phyloP scores from a whole-genome alignment of 2,329 filamentous ascomycete species.

The Bipolaris sorokiniana region DNA sequence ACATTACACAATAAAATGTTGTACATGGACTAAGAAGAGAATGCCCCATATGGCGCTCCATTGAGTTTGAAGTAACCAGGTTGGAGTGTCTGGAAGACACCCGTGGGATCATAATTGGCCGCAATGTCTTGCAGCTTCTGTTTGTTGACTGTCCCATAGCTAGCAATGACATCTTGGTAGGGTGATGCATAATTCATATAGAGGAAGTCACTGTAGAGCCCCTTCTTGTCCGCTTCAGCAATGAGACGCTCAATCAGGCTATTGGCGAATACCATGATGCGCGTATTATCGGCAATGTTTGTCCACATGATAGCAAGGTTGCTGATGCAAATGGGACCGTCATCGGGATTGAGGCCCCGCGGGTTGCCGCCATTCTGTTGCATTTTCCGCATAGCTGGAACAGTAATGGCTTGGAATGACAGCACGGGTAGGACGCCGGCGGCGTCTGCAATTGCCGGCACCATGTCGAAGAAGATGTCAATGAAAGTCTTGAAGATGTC shows the following conservation, averaged over 20 bases:
- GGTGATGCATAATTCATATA: constrained; percentile 58
- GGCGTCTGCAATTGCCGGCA: constrained; percentile 29
- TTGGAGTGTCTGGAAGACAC: constrained; percentile 28
- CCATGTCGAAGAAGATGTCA: constrained; percentile 32
- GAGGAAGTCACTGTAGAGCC: constrained; percentile 33
- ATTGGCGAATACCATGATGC: constrained; percentile 30
- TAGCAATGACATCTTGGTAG: constrained; percentile 51
- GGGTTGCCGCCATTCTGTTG: constrained; percentile 39
- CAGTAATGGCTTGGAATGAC: constrained; percentile 40
- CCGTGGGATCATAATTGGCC: constrained; percentile 23
- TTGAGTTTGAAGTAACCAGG: constrained; percentile 33
- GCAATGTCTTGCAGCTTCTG: constrained; percentile 26
- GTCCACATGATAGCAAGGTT: constrained; percentile 34
- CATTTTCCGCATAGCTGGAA: constrained; percentile 31
- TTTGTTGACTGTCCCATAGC: constrained; percentile 51
- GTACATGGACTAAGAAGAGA: constrained; percentile 1
- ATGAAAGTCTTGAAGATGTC: constrained; percentile 25
- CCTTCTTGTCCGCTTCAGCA: constrained; percentile 19
- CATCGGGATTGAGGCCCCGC: constrained; percentile 32
- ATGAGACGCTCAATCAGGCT: constrained; percentile 22
- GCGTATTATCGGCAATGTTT: constrained; percentile 27
- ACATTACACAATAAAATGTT: neutral
- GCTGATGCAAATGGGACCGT: constrained; percentile 32
- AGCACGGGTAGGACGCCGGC: constrained; percentile 30
- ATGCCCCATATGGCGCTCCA: constrained; percentile 25